Conservation (phyloP, 176 grass and related monocot species). For the Carex parvula region DNA sequence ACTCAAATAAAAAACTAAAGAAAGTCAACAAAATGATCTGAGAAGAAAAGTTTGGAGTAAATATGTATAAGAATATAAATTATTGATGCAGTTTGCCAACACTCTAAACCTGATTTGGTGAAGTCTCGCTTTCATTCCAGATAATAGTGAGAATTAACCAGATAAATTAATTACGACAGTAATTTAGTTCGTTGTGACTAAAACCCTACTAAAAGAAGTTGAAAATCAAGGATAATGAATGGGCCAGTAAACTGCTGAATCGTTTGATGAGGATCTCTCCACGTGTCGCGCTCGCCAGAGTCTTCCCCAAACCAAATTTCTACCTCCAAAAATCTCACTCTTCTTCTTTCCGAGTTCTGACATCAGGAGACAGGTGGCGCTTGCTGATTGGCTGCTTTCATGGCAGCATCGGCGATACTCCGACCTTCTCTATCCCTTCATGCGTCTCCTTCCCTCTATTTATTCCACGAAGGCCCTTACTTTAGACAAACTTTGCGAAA, state of each 20-base stretch:
- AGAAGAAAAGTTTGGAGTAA: too few relatives aligned
- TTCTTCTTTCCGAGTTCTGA: not conserved
- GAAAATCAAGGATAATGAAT: not conserved
- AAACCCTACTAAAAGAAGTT: not conserved
- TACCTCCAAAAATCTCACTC: not conserved
- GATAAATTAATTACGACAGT: too few relatives aligned
- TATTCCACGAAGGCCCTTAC: slow-evolving; percentile 36
- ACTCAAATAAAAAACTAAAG: not conserved
- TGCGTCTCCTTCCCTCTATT: not conserved
- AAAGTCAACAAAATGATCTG: not conserved
- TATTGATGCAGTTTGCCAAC: too few relatives aligned
- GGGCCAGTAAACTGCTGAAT: not conserved
- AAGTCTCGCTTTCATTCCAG: too few relatives aligned
- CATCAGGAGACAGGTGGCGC: not conserved
- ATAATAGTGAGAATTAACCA: too few relatives aligned
- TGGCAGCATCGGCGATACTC: slow-evolving; percentile 30
- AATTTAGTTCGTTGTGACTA: too few relatives aligned
- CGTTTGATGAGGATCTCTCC: slow-evolving; percentile 2
- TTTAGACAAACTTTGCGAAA: not conserved
- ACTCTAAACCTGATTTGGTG: too few relatives aligned
- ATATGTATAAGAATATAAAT: too few relatives aligned
- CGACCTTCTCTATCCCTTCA: slow-evolving; percentile 31
- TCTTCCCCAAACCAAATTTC: not conserved
- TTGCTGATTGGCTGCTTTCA: slow-evolving; percentile 26
- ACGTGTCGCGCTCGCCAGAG: not conserved